Evolutionary conservation across 163 green algal species (phyloP).

Genomic region (Chlamydomonas reinhardtii): DNA sequence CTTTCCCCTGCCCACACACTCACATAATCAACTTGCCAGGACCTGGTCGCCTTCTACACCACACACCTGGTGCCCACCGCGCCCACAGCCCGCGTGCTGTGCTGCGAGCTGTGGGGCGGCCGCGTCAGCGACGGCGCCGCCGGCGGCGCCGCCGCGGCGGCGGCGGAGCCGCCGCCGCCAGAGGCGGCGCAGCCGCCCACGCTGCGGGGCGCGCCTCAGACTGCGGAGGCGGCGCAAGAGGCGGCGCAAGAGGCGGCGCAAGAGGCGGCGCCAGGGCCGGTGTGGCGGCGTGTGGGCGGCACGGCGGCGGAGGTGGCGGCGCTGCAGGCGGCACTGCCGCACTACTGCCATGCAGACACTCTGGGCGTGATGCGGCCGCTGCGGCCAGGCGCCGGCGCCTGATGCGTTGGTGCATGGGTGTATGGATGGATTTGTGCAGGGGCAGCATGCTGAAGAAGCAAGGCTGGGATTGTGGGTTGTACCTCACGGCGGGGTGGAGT

Average conservation of each 20-base stretch:
- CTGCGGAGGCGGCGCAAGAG: background rate
- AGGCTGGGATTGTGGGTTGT: too few relatives aligned
- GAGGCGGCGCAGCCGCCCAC: background rate
- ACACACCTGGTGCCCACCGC: conserved; percentile 16
- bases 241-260: background rate
- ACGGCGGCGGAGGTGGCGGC: background rate
- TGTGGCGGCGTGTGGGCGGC: background rate
- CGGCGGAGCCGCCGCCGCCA: background rate
- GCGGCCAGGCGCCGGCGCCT: background rate
- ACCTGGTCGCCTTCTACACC: conserved; percentile 62
- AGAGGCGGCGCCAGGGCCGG: background rate
- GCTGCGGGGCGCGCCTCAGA: too few relatives aligned
- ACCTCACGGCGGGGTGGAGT: too few relatives aligned
- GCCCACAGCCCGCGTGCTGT: conserved; percentile 20
- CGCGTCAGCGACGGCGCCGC: background rate
- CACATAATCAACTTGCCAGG: background rate
- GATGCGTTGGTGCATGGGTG: too few relatives aligned
- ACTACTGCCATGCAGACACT: conserved; percentile 43
- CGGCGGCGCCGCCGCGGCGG: too few relatives aligned
- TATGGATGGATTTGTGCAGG: too few relatives aligned
- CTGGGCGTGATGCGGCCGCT: conserved; percentile 27
- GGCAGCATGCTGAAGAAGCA: too few relatives aligned
- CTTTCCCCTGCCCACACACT: too few relatives aligned
- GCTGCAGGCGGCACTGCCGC: conserved; percentile 31
- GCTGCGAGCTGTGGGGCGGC: conserved; percentile 48